Base-by-base conservation (phyloP, 495 filamentous ascomycete species). In the Neurospora africana region DNA sequence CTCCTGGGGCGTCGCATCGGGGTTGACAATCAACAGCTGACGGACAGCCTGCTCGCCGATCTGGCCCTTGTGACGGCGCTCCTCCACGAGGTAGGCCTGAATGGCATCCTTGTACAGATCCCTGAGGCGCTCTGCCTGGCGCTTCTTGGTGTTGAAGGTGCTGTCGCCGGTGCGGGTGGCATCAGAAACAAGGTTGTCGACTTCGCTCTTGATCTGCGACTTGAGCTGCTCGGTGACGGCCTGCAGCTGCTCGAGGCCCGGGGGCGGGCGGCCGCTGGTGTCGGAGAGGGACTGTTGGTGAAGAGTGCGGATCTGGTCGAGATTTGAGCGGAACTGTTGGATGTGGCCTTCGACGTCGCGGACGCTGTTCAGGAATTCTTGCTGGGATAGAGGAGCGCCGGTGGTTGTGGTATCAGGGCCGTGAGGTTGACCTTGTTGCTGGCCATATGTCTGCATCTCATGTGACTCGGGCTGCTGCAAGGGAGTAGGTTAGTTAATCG, bases 21-120 rank as follows among this genome's bases (percentile, higher is more conserved):
- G 90, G 78, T 93, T 92, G 71, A 93, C 90, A 76, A 93, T 92
- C 43, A 87, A 84, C 78, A 90, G 93, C 81, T 93, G 91, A 72
- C 91, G 86, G 69, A 87, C 84, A 77, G 92, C 91, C 80, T 91
- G 89, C 69, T 92, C 90, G 70, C 87, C 85, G 74, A 91, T 91
- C 68, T 89, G 82, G 75, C 85, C 81, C 74, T 86, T 84, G 81
- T 91, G 92, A n/a, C 81, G 81, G 65, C 83, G 80, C 83, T 93
- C 91, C 76, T 91, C 88, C 70, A 86, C 81, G 72, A 89, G 83
- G 78, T 88, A 93, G 40, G 83, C 85, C 74, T 87, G 83, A 73
- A 93, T 80, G 75, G 88, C 86, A 68, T 84, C 83, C 80, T 88
- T 85, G 80, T 92, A 92, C 65, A 86, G 85, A 47, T 78, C 80